Conservation (phyloP, 2,329 filamentous ascomycete genomes). For the Elsinoe necatrix region DNA sequence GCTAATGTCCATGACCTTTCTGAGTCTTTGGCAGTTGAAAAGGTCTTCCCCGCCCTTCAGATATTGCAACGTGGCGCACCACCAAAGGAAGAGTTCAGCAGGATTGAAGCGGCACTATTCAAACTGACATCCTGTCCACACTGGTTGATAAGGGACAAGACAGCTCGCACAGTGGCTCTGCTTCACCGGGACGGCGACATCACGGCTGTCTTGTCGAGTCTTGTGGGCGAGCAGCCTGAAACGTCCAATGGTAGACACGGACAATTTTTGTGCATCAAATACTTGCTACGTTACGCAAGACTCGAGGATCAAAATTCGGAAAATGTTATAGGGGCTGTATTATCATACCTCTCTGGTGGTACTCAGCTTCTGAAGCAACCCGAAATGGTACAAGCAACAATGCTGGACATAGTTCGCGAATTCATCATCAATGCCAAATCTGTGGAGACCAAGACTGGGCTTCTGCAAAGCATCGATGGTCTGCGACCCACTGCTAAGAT, state of each 20-base stretch:
- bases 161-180: slow-evolving; percentile 56
- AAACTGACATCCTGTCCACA: slow-evolving; percentile 59
- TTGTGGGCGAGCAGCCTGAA: neutral
- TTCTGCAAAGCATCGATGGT: neutral
- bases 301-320: too few relatives aligned
- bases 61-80: slow-evolving; percentile 65
- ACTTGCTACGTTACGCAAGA: slow-evolving; percentile 18
- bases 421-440: too few relatives aligned
- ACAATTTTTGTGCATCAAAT: slow-evolving; percentile 25
- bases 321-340: neutral
- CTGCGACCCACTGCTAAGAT: neutral
- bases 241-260: slow-evolving; percentile 29
- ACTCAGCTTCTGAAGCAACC: slow-evolving; percentile 7
- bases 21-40: slow-evolving; percentile 41
- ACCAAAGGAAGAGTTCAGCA: slow-evolving; percentile 47
- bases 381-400: neutral
- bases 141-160: slow-evolving; percentile 77
- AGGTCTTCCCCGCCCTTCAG: slow-evolving; percentile 75
- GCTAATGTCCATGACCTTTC: slow-evolving; percentile 15
- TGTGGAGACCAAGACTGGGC: neutral
- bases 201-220: neutral
- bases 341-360: neutral
- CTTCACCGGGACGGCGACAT: slow-evolving; percentile 22
- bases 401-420: neutral
- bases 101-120: slow-evolving; percentile 51